phyloP scores from a whole-genome alignment of 371 early-diverging fungal species.

The Apophysomyces variabilis region DNA sequence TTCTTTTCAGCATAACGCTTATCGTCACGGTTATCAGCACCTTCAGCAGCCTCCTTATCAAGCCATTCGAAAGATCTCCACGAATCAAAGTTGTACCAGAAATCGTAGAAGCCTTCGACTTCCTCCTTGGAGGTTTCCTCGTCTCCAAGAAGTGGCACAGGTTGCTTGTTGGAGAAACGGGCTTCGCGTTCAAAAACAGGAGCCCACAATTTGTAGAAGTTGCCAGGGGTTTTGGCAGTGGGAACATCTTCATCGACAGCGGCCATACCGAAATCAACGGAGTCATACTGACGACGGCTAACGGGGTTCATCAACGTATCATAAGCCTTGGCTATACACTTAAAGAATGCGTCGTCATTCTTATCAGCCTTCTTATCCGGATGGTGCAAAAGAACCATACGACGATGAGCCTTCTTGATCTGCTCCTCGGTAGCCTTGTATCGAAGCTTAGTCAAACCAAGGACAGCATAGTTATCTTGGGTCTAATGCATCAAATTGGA shows the following conservation, averaged over 20 bases:
- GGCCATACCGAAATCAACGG: slow-evolving; percentile 82
- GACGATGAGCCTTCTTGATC: slow-evolving; percentile 83
- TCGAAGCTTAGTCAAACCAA: slow-evolving; percentile 82
- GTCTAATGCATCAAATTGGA: slow-evolving; percentile 17
- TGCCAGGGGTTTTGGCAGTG: slow-evolving; percentile 76
- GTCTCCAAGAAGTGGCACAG: slow-evolving; percentile 85
- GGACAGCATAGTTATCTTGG: slow-evolving; percentile 88
- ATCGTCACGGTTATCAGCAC: slow-evolving; percentile 92
- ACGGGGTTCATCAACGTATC: slow-evolving; percentile 92
- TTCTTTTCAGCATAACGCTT: slow-evolving; percentile 94
- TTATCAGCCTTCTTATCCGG: slow-evolving; percentile 91
- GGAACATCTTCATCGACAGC: slow-evolving; percentile 62
- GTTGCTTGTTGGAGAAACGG: slow-evolving; percentile 90
- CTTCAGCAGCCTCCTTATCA: slow-evolving; percentile 95
- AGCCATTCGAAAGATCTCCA: slow-evolving; percentile 98
- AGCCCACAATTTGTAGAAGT: slow-evolving; percentile 90
- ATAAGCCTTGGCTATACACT: slow-evolving; percentile 98
- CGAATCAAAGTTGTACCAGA: slow-evolving; percentile 96
- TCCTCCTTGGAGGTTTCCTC: slow-evolving; percentile 73
- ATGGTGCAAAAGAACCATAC: slow-evolving; percentile 86
- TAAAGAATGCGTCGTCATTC: slow-evolving; percentile 96
- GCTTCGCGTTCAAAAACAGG: slow-evolving; percentile 92
- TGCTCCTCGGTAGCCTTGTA: slow-evolving; percentile 85
- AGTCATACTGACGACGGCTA: slow-evolving; percentile 96
- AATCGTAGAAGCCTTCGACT: slow-evolving; percentile 95